Evolutionary conservation across 495 filamentous ascomycete genomes (phyloP).

Genomic region (Pseudevernia furfuracea): DNA sequence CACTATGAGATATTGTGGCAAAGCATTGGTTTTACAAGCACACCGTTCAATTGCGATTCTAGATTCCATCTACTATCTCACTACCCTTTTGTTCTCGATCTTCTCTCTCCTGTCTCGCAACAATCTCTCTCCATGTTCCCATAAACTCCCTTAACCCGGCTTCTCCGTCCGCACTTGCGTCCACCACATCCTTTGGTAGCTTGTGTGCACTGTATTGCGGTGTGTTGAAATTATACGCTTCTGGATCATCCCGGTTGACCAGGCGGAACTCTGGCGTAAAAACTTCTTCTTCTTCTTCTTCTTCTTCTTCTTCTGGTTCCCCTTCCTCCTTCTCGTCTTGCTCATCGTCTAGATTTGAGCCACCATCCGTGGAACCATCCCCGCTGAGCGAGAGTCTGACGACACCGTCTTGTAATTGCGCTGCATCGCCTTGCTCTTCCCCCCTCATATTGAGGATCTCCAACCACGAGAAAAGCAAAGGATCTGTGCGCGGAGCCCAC

Average conservation of each 20-base stretch:
- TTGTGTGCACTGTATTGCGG: constrained; percentile 94
- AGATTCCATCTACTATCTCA: not conserved
- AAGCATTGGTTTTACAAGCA: not conserved
- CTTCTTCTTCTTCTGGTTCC: constrained; percentile 47
- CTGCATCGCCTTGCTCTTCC: constrained; percentile 32
- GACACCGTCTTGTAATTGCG: constrained; percentile 31
- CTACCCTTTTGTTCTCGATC: constrained; percentile 36
- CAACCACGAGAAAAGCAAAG: constrained; percentile 81
- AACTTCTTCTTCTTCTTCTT: constrained; percentile 49
- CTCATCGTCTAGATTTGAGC: constrained; percentile 7
- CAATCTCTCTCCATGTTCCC: constrained; percentile 73
- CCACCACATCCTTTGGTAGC: constrained; percentile 87
- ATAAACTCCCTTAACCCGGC: constrained; percentile 79
- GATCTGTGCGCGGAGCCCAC: constrained; percentile 86
- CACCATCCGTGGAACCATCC: constrained; percentile 18
- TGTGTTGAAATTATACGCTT: constrained; percentile 75
- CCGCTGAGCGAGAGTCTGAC: constrained; percentile 38
- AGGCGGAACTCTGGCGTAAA: constrained; percentile 73
- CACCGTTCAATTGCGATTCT: not conserved
- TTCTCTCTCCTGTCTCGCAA: constrained; percentile 48
- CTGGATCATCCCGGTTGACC: constrained; percentile 72
- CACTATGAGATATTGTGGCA: not conserved
- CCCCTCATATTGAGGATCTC: constrained; percentile 67
- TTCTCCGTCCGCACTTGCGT: constrained; percentile 66
- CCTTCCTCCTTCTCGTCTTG: constrained; percentile 31